These are phyloP conservation scores for Pythium phragmitis DNA, from an alignment of 352 stramenopile genomes.

Conservation along the genomic window DNA sequence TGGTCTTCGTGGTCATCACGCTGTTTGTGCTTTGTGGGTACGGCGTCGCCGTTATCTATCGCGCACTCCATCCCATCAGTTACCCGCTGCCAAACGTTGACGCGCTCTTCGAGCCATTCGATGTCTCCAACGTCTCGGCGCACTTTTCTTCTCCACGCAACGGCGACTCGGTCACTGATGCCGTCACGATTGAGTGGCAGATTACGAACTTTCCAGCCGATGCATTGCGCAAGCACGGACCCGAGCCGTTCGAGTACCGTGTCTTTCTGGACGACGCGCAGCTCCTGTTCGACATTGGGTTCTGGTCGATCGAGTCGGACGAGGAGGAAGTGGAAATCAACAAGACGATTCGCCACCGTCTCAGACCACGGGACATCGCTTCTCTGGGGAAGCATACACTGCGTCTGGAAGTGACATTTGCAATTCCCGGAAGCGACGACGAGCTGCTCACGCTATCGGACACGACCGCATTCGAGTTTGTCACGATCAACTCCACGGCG, in stretches of 20 bases:
- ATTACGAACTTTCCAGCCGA: conserved; percentile 38
- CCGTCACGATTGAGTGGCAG: conserved; percentile 43
- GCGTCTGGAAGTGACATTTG: conserved; percentile 37
- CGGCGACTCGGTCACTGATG: conserved; percentile 19
- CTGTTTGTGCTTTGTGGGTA: conserved; percentile 37
- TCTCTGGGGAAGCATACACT: conserved; percentile 20
- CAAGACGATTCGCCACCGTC: conserved; percentile 22
- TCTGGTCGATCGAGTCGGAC: conserved; percentile 16
- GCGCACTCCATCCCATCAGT: conserved; percentile 38
- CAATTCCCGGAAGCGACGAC: conserved; percentile 38
- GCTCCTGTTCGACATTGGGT: conserved; percentile 40
- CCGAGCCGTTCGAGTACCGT: conserved; percentile 47
- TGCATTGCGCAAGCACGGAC: conserved; percentile 36
- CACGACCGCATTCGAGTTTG: conserved; percentile 27
- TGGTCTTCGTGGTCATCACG: conserved; percentile 17
- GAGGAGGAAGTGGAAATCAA: conserved; percentile 16
- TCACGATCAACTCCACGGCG: conserved; percentile 5
- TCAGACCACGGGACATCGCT: conserved; percentile 15
- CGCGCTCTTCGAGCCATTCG: conserved; percentile 35
- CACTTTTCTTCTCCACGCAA: conserved; percentile 33
- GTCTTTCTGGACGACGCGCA: conserved; percentile 36
- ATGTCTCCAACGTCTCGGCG: conserved; percentile 49
- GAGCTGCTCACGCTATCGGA: conserved; percentile 32
- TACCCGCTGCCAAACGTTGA: conserved; percentile 38
- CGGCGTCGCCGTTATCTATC: conserved; percentile 40